These are phyloP conservation scores for Tricholoma matsutake DNA, from an alignment of 768 basidiomycete species.

Conservation along the genomic window DNA sequence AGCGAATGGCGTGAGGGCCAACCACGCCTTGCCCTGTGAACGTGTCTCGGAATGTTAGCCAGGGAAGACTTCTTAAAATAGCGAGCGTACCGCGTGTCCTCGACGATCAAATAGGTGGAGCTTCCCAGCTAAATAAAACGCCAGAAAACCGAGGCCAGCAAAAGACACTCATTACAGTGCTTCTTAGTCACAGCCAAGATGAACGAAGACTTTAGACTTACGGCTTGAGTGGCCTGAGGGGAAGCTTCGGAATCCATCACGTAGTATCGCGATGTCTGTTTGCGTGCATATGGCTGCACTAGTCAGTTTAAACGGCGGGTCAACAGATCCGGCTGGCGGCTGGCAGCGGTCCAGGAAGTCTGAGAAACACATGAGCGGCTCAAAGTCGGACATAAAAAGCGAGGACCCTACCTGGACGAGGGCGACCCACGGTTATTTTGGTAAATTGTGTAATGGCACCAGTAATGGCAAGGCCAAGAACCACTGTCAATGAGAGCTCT, in stretches of 20 bases:
- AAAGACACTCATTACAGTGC: conserved; percentile 65
- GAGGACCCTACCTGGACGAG: conserved; percentile 65
- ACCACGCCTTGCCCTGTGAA: conserved; percentile 74
- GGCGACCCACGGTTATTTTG: conserved; percentile 87
- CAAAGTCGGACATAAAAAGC: not conserved
- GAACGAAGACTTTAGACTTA: conserved; percentile 33
- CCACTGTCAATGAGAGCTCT: conserved; percentile 37
- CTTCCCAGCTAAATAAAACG: conserved; percentile 90
- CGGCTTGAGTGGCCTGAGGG: conserved; percentile 88
- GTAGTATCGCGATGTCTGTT: conserved; percentile 49
- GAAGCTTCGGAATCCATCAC: conserved; percentile 91
- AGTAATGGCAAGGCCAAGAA: conserved; percentile 72
- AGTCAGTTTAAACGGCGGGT: conserved; percentile 72
- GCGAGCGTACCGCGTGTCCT: conserved; percentile 61
- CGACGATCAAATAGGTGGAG: conserved; percentile 83
- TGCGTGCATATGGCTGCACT: conserved; percentile 81
- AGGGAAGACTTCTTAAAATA: not conserved
- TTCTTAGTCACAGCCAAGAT: not conserved
- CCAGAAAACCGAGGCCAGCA: conserved; percentile 86
- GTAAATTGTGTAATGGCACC: conserved; percentile 81
- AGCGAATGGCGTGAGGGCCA: conserved; percentile 70
- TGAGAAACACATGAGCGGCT: conserved; percentile 17
- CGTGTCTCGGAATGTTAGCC: conserved; percentile 14
- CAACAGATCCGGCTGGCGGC: conserved; percentile 57
- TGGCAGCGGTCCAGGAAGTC: conserved; percentile 72